Evolutionary conservation across 345 rosid genomes (phyloP), one percentile per base, ranked within the genome.

Genomic region (Angophora floribunda): DNA sequence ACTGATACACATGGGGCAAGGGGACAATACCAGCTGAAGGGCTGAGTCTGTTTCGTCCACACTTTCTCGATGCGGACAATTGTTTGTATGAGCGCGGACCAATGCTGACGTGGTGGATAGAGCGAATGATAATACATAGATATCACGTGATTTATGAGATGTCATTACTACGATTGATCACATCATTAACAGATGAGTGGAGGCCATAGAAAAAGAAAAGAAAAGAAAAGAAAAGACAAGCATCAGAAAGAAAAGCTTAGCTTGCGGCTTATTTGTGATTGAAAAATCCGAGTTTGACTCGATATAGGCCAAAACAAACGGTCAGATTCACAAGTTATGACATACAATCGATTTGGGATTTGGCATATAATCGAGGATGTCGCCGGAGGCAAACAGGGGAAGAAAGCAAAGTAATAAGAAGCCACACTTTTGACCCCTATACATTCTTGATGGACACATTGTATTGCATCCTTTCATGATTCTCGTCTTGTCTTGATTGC

Each of bases 71-170:
- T n/a, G 75, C 41, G 0, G 7, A n/a, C 30, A 7, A 63, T 16
- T n/a, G 4, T n/a, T 3, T 32, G 0, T 28, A 63, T 8, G 14
- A 13, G 36, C 0, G 17, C 15, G 36, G 19, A n/a, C 4, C 13
- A 63, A 30, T 28, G 30, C 70, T n/a, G 7, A 32, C 0, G 2
- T n/a, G 75, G 36, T 1, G 75, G 36, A 63, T 63, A n/a, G 36
- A 63, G 1, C 0, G 2, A n/a, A 32, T 63, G 75, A n/a, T 19
- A 13, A n/a, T 63, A 63, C n/a, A n/a, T n/a, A 63, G 41, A 63
- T 32, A n/a, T 63, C 21, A 32, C 2, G 19, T n/a, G 36, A 63
- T n/a, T 63, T 7, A n/a, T n/a, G 17, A 63, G 36, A 63, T 6
- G 36, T 13, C 75, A 14, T 63, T 63, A 6, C 41, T n/a, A n/a